Evolutionary conservation across 2,329 filamentous ascomycete genomes (phyloP).

Genomic region (Phyllosticta capitalensis): DNA sequence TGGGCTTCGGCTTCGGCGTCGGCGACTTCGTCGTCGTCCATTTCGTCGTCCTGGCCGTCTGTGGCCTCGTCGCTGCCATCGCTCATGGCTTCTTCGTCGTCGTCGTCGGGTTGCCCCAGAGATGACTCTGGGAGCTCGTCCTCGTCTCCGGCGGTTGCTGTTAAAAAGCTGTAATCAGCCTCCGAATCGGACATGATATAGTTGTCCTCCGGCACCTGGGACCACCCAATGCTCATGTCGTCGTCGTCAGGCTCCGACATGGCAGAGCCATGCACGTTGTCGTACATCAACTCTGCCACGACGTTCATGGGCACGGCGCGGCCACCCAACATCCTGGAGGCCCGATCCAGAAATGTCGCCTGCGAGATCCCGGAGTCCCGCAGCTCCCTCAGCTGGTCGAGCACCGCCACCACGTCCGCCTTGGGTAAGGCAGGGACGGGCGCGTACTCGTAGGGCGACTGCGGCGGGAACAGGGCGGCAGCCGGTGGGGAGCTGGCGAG

Average conservation of each 20-base stretch:
- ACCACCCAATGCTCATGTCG: too few relatives aligned
- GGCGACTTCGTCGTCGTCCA: not conserved
- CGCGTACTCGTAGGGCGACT: not conserved
- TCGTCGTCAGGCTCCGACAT: too few relatives aligned
- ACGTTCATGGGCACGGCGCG: not conserved
- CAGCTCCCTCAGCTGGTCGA: not conserved
- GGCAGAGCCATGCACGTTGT: too few relatives aligned
- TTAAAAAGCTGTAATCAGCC: too few relatives aligned
- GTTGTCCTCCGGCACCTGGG: too few relatives aligned
- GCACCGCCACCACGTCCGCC: not conserved
- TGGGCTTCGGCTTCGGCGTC: not conserved
- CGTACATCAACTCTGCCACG: not conserved
- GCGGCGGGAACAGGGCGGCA: too few relatives aligned
- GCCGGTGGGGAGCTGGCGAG: too few relatives aligned
- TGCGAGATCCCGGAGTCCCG: not conserved
- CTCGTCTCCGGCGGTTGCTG: not conserved
- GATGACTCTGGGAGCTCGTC: not conserved
- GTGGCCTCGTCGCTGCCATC: not conserved
- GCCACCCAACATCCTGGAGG: not conserved
- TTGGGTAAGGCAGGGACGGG: not conserved
- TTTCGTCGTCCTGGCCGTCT: not conserved
- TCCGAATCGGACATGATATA: too few relatives aligned
- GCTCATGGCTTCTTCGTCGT: not conserved
- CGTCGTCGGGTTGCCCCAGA: conserved; percentile 1
- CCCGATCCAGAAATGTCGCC: not conserved